Evolutionary conservation across 1,284 basidiomycete genomes (phyloP).

Genomic region (Calocybe gambosa): DNA sequence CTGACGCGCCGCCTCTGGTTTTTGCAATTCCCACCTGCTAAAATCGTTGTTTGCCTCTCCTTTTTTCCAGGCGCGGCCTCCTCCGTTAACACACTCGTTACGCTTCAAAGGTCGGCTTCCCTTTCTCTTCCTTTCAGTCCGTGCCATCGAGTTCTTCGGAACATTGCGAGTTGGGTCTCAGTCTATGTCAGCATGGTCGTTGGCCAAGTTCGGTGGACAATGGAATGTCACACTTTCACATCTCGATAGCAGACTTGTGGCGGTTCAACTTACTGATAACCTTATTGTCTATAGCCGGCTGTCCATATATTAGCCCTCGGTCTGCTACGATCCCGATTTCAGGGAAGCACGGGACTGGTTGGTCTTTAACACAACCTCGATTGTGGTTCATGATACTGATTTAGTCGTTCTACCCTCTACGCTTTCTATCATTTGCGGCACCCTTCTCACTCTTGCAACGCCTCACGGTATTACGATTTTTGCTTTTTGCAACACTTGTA

Average conservation of each 20-base stretch:
- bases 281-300: constrained; percentile 21
- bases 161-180: constrained; percentile 6
- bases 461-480: constrained; percentile 10
- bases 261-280: constrained; percentile 14
- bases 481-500: neutral
- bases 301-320: constrained; percentile 20
- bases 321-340: constrained; percentile 14
- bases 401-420: constrained; percentile 17
- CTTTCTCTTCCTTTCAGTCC: constrained; percentile 6
- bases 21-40: constrained; percentile 15
- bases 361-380: constrained; percentile 18
- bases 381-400: constrained; percentile 9
- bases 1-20: constrained; percentile 16
- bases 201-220: constrained; percentile 31
- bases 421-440: constrained; percentile 11
- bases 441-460: constrained; percentile 8
- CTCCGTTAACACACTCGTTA: constrained; percentile 61
- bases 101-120: constrained; percentile 38
- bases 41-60: constrained; percentile 18
- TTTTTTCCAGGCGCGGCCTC: constrained; percentile 56
- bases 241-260: constrained; percentile 20
- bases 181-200: constrained; percentile 8
- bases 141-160: constrained; percentile 6
- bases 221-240: constrained; percentile 19
- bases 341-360: constrained; percentile 24